Percentiles rank a stretch among this genome's conserved stretches.
phyloP scores from a whole-genome alignment of 495 filamentous ascomycete species.

The Annulohypoxylon bovei region DNA sequence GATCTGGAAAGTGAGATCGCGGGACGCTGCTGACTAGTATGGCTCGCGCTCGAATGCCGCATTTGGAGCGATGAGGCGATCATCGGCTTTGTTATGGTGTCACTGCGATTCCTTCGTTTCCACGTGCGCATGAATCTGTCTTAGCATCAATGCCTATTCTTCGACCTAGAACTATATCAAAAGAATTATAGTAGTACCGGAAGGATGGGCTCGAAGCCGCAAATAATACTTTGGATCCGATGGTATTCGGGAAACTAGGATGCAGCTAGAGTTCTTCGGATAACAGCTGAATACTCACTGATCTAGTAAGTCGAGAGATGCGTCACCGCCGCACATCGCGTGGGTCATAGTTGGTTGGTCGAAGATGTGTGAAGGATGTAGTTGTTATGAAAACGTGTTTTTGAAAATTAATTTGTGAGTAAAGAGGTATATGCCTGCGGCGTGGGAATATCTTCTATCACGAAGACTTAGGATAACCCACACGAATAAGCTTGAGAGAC shows the following conservation, averaged over 20 bases:
- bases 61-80: conserved; percentile 11
- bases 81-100: not conserved
- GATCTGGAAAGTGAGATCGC: not conserved
- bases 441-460: no score
- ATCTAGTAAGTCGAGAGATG: not conserved
- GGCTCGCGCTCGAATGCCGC: not conserved
- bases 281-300: not conserved
- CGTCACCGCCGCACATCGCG: no score
- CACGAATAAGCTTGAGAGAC: no score
- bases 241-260: not conserved
- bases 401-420: no score
- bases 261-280: not conserved
- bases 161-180: not conserved
- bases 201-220: not conserved
- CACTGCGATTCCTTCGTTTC: not conserved
- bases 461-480: no score
- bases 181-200: not conserved
- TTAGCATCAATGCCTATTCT: not conserved
- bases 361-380: no score
- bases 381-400: no score
- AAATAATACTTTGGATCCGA: not conserved
- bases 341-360: no score
- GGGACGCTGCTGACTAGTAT: not conserved
- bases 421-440: no score
- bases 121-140: not conserved